Base-by-base conservation (phyloP, 2,329 filamentous ascomycete species). In the Colletotrichum neosansevieriae region DNA sequence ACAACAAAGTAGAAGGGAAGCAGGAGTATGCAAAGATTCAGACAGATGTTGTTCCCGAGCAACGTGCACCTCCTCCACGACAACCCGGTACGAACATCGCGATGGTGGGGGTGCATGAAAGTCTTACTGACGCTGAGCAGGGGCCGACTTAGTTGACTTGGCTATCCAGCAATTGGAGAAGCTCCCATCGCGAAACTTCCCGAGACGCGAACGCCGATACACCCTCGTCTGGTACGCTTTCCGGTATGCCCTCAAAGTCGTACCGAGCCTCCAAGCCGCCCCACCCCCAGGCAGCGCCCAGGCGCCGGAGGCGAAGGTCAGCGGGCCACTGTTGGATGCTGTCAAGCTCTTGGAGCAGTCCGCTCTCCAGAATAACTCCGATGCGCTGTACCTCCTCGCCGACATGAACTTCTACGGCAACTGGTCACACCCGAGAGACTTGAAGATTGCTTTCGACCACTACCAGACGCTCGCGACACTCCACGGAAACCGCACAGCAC, bases 391-490 rank as follows among this genome's bases (percentile, higher is more conserved):
- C 76, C 84, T 97, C 15, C 86, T 99, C 24, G 96, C 93, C 17
- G 93, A 99, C 77, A 91, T 99, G 86, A 97, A 97, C 82, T 98
- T 98, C 80, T 94, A 96, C 75, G 96, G 96, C 77, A 98, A 98
- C 79, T 97, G 91, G 79, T 92, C 93, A 21, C 88, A 98, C 75
- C 94, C 95, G 2, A 87, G 91, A 71, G 90, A 98, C 76, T 94
- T 97, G 73, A 84, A 87, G 36, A 85, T 88, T 54, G 93, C 96
- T 0, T 97, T 97, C 77, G 84, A 87, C 72, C 88, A 93, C 81
- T 99, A 98, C 79, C 85, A 92, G 70, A 85, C 90, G 70, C 86
- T 99, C 61, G 93, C 95, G 3, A 85, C 86, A 17, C 78, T 91
- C 67, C 88, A 92, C 72, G 96, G 95, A 50, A 98, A 99, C 79